Base-by-base conservation (phyloP, 805 yeast genomes). In the Metschnikowia aberdeeniae region DNA sequence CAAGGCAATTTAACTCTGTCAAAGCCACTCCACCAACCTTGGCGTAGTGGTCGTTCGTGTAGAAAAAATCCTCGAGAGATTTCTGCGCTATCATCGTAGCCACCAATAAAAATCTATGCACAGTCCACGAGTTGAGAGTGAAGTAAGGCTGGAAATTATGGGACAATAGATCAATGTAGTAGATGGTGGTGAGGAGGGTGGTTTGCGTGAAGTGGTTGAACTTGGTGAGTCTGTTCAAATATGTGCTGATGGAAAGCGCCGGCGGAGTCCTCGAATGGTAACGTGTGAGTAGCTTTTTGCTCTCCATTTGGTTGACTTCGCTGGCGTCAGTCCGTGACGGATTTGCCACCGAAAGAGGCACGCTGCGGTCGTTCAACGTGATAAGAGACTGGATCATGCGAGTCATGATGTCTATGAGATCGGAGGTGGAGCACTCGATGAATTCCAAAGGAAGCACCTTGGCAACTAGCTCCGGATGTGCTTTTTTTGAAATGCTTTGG, bases 231-330 rank as follows among this genome's bases (percentile, higher is more conserved):
- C 98, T 75, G 37, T 82, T 66, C 22, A 49, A 38, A 57, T 92
- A 92, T 44, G 86, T 86, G 52, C 77, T 78, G 12, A 89, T 80
- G 5, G 96, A 84, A 36, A 92, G 92, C 13, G 77, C 78, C 0
- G 99, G 98, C 3, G 97, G 96, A 0, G 92, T 82, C 50, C 97
- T 75, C 4, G 97, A 89, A 63, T 92, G 99, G 63, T 92, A 92
- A 52, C 98, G 71, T 1, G 99, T 92, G 42, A 93, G 73, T 33
- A 57, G 42, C 53, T 57, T 50, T 42, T 53, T 57, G 20, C 36
- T 47, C 27, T 52, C 51, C 6, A 51, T 55, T 13, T 50, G 49
- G 9, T 50, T 62, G 58, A 70, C 20, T 57, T 55, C 26, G 56
- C 51, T 27, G 14, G 56, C 29, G 6, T 55, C 43, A 3, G 51